Evolutionary conservation across 177 flowering plant species (phyloP).

Genomic region (Vitis hybrid): DNA sequence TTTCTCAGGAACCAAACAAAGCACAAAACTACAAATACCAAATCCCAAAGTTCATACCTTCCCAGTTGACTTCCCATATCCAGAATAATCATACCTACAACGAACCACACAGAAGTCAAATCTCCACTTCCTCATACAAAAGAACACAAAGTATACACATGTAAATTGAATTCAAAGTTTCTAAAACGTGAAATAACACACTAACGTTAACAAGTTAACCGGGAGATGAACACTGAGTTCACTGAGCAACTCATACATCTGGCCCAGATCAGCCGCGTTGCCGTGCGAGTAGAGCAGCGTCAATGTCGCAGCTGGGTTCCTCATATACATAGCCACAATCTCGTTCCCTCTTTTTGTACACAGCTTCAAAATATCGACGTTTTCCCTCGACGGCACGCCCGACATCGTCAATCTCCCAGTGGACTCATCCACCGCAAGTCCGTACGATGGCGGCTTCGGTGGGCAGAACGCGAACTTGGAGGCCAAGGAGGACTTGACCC

Average conservation of each 20-base stretch:
- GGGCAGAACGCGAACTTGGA: constrained; percentile 93
- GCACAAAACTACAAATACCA: neutral
- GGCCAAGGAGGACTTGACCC: constrained; percentile 83
- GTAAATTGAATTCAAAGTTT: no score
- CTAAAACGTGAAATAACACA: constrained; percentile 3
- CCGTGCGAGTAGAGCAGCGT: constrained; percentile 93
- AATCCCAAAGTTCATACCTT: constrained; percentile 55
- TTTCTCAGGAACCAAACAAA: constrained; percentile 18
- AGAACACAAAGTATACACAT: neutral
- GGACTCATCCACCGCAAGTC: constrained; percentile 39
- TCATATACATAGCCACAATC: constrained; percentile 67
- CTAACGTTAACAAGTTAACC: constrained; percentile 90
- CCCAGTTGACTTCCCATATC: constrained; percentile 91
- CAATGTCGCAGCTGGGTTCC: constrained; percentile 64
- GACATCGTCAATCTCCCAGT: constrained; percentile 54
- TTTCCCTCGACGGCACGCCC: constrained; percentile 50
- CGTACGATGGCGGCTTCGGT: constrained; percentile 84
- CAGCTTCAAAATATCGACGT: constrained; percentile 80
- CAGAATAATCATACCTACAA: constrained; percentile 90
- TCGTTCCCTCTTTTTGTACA: constrained; percentile 72
- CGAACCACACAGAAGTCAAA: neutral
- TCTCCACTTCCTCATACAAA: neutral
- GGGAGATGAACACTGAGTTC: constrained; percentile 84
- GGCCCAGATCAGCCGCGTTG: constrained; percentile 97
- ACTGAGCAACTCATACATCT: constrained; percentile 81